Conservation (phyloP, 495 filamentous ascomycete species). For the Talaromyces trachyspermus region DNA sequence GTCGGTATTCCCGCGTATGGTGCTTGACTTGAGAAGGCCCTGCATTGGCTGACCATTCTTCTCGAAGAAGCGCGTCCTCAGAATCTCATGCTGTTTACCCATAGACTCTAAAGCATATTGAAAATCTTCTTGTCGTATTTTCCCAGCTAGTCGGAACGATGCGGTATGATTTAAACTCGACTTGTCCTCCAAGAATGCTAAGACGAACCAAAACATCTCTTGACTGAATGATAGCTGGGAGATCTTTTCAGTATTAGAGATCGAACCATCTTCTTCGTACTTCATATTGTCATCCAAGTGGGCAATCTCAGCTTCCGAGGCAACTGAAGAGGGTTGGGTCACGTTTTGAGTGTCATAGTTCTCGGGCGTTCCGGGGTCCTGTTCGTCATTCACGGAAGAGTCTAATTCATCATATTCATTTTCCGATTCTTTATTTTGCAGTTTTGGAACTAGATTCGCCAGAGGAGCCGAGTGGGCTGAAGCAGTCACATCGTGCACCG, state of each 20-base stretch:
- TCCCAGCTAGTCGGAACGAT: conserved; percentile 4
- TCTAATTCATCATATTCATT: neutral
- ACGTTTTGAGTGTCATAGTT: neutral
- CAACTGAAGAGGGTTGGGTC: neutral
- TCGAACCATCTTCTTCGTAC: neutral
- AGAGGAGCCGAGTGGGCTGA: neutral
- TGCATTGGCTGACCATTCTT: conserved; percentile 12
- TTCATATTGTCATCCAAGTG: neutral
- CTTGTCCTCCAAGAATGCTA: neutral
- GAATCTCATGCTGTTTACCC: conserved; percentile 26
- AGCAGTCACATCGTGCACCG: neutral
- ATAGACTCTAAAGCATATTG: conserved; percentile 21
- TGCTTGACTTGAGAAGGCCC: conserved; percentile 2
- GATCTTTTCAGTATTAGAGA: neutral
- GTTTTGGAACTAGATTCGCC: neutral
- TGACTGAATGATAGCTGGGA: neutral
- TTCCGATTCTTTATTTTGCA: neutral
- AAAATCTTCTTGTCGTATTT: conserved; percentile 14
- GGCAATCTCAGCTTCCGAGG: neutral
- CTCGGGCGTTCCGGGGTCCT: neutral
- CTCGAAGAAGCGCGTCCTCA: conserved; percentile 29
- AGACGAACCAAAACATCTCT: neutral
- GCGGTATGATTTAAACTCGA: neutral
- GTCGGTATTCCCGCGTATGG: conserved; percentile 3
- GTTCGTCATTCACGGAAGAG: neutral